Base-by-base conservation (phyloP, 495 filamentous ascomycete species). In the Annulohypoxylon nitens region DNA sequence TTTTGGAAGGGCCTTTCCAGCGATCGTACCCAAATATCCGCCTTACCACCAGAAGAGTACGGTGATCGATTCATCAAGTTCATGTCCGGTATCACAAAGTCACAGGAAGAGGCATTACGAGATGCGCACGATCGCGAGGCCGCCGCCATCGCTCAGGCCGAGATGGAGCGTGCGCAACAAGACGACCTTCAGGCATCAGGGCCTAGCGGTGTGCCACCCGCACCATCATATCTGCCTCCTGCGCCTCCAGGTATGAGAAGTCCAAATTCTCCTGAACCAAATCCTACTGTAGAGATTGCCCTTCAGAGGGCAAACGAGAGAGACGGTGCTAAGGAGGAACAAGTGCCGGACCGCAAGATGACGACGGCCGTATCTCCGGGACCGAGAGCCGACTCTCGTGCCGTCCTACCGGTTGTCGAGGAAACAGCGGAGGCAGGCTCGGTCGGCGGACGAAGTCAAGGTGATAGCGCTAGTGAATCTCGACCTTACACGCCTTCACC, bases 21-120 rank as follows among this genome's bases (percentile, higher is more conserved):
- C 75, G 89, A 93, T 76, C 90, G 93, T 71, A 87, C 86, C 25
- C 91, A 97, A 71, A 97, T 99, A 45, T 98, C 95, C 2, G 93
- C 97, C 1, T 91, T 98, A n/a, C 93, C 95, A 0, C 94, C 96
- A 0, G 90, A 95, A 48, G 86, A 90, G 26, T 99, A 99, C 67
- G 97, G 97, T 12, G 93, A 98, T 48, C 91, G 96, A 2, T 99
- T 99, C 79, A 87, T 97, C 74, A 90, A 91, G 64, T 99, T 99
- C 80, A 97, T 99, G 75, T 89, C 89, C 14, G 90, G 91, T 48
- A 91, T 97, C 75, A 97, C 95, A 50, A 97, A 92, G 89, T 93
- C 93, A 0, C 87, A 86, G 57, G 96, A 97, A 79, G 92, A 95
- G 76, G 93, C 91, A 3, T 86, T 89, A 39, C 87, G 90, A 45